Base-by-base conservation (phyloP, 2,329 filamentous ascomycete genomes). In the Cladosporium sp. region DNA sequence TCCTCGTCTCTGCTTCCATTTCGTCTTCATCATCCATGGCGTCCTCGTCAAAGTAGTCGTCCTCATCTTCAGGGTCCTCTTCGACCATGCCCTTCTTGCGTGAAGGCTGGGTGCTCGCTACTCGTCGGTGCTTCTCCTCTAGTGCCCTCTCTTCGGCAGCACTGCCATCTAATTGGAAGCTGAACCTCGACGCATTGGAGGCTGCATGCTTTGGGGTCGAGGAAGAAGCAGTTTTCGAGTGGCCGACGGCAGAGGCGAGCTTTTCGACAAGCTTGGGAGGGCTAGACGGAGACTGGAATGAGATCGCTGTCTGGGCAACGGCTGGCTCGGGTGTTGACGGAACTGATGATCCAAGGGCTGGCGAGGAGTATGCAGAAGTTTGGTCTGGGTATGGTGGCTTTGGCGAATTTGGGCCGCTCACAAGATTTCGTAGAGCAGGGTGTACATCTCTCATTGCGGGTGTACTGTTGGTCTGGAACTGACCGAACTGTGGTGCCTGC, bases 101-200 rank as follows among this genome's bases (percentile, higher is more conserved):
- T 26, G 35, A 35, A 56, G 46, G 31, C 5, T 49, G 33, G 7
- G 29, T 56, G 21, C 55, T 69, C 11, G 53, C 62, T 28, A 73
- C 68, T 29, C 69, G 70, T 11, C 74, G 70, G 55, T 92, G 90
- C 57, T 88, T 85, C 70, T 92, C 91, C 75, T 92, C 91, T 49
- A 93, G 79, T 44, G 90, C 75, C 75, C 88, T 89, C 76, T 89
- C 87, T 72, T 89, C 86, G 0, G 81, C 80, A 5, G 83, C 81
- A 5, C 86, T 87, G 16, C 89, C 89, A 18, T 88, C 85, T 82
- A 93, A 91, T 72, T 93, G 91, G 72, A 94, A 94, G 72, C 91
- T 93, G 74, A 94, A 93, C 16, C 91, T 83, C 0, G 90, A 92
- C 0, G 91, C 91, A 12, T 89, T 91, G 74, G 90, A 93, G 3